Evolutionary conservation across 1,284 basidiomycete genomes (phyloP).

Genomic region (Sanghuangporus baumii): DNA sequence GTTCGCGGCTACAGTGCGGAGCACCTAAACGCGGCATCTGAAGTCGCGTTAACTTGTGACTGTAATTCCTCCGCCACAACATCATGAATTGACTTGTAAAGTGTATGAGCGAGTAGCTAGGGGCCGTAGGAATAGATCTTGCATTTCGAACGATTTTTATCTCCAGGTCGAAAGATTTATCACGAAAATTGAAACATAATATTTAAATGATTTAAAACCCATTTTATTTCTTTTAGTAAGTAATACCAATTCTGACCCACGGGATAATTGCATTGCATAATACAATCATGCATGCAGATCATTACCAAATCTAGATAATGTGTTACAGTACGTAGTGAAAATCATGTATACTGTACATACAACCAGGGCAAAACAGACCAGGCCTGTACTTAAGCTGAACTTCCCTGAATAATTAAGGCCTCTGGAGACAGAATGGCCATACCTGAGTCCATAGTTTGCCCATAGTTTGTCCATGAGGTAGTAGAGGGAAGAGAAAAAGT

Average conservation of each 20-base stretch:
- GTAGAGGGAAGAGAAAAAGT: not conserved
- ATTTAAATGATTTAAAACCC: not conserved
- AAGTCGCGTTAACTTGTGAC: not conserved
- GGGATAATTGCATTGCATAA: not conserved
- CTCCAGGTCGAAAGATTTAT: not conserved
- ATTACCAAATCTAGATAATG: not conserved
- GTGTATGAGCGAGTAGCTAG: not conserved
- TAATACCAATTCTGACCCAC: not conserved
- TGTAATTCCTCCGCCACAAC: not conserved
- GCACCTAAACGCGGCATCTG: not conserved
- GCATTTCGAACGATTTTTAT: not conserved
- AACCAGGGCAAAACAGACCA: too few species aligned
- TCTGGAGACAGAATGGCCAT: too few species aligned
- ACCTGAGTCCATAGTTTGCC: too few species aligned
- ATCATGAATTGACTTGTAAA: not conserved
- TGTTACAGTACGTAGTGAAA: not conserved
- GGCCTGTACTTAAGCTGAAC: too few species aligned
- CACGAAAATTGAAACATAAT: not conserved
- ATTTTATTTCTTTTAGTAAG: not conserved
- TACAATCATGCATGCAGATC: not conserved
- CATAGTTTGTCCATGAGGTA: not conserved
- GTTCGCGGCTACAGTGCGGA: not conserved
- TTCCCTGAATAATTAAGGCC: too few species aligned
- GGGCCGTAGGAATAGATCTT: not conserved
- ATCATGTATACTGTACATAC: too few species aligned